These are phyloP conservation scores for Saturnispora gosingensis DNA, from an alignment of 805 yeast species.

Conservation along the genomic window DNA sequence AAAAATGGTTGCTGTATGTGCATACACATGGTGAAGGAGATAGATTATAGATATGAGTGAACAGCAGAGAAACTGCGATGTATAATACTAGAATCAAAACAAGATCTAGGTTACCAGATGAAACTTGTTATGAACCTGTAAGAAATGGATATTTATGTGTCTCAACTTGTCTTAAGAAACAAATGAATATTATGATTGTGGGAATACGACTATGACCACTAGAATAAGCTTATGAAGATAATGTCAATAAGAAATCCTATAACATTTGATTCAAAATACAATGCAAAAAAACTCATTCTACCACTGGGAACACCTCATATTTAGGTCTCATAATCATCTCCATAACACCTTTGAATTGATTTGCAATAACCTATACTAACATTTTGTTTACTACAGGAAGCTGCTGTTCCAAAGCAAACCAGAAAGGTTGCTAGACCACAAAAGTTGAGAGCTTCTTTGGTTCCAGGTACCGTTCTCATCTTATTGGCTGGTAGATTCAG, in stretches of 20 bases:
- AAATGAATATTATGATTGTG: too few relatives aligned
- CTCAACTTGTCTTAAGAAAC: too few relatives aligned
- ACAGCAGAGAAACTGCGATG: background rate
- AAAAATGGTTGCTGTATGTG: conserved; percentile 27
- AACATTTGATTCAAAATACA: too few relatives aligned
- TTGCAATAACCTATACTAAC: conserved; percentile 3
- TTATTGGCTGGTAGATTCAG: conserved; percentile 99
- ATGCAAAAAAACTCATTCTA: background rate
- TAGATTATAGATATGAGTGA: background rate
- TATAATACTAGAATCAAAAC: background rate
- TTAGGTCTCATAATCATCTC: background rate
- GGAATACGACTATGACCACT: too few relatives aligned
- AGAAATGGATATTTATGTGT: too few relatives aligned
- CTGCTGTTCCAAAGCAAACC: conserved; percentile 74
- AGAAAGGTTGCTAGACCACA: conserved; percentile 91
- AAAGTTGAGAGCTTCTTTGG: conserved; percentile 89
- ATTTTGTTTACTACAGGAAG: conserved; percentile 36
- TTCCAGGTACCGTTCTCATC: conserved; percentile 97
- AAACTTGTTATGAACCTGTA: too few relatives aligned
- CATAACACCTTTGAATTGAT: too few relatives aligned
- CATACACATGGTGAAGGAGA: background rate
- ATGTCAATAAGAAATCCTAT: too few relatives aligned
- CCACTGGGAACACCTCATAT: background rate
- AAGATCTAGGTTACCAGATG: too few relatives aligned
- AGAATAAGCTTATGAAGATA: too few relatives aligned